Percentiles rank a stretch among this genome's conserved stretches.
Evolutionary conservation across 768 basidiomycete genomes (phyloP).

Genomic region (Hypsizygus marmoreus): DNA sequence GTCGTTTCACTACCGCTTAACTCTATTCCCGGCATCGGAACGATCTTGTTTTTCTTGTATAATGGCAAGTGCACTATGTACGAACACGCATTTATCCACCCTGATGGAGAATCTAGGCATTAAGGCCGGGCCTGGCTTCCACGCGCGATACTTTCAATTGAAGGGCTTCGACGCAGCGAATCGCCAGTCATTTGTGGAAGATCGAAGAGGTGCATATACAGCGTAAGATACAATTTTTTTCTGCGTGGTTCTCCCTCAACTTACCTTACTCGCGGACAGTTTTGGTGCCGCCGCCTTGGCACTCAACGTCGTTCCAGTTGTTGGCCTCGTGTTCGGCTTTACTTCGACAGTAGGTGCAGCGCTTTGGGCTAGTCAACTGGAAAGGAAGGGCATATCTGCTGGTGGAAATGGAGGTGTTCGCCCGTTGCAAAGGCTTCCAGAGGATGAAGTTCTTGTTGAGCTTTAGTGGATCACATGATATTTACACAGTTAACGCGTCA

Average conservation of each 20-base stretch:
- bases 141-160: conserved; percentile 70
- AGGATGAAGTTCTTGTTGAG: conserved; percentile 22
- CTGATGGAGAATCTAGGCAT: conserved; percentile 19
- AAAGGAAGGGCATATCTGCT: conserved; percentile 36
- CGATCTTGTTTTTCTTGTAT: conserved; percentile 58
- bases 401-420: conserved; percentile 2
- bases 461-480: conserved; percentile 6
- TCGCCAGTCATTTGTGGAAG: conserved; percentile 45
- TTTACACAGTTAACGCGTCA: conserved; percentile 5
- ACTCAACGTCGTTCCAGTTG: conserved; percentile 61
- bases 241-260: background rate
- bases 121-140: conserved; percentile 56
- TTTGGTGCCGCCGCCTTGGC: conserved; percentile 63
- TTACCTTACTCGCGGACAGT: conserved; percentile 25
- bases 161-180: conserved; percentile 51
- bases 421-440: conserved; percentile 12
- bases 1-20: conserved; percentile 68
- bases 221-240: conserved; percentile 57
- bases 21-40: conserved; percentile 65
- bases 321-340: conserved; percentile 60
- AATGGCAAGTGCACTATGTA: conserved; percentile 38
- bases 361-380: conserved; percentile 70
- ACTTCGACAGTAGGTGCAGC: conserved; percentile 71
- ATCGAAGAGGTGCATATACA: conserved; percentile 60
- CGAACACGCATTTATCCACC: background rate